phyloP scores from a whole-genome alignment of 2,329 filamentous ascomycete species.

The Alternaria panax region DNA sequence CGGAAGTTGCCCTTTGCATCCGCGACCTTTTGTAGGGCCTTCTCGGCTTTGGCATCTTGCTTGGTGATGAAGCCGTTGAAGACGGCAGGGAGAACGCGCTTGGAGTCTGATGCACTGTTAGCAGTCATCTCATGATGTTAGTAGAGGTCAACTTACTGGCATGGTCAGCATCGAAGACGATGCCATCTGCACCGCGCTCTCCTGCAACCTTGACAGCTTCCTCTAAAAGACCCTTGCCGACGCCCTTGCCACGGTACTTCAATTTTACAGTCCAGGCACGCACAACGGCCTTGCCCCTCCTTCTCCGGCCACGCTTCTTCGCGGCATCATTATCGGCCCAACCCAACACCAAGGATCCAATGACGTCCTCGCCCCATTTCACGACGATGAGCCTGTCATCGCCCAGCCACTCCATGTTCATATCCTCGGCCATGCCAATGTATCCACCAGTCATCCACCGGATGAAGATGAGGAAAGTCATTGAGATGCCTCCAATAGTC shows the following conservation, averaged over 20 bases:
- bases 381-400: constrained; percentile 64
- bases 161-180: constrained; percentile 79
- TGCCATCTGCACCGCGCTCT: constrained; percentile 71
- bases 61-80: constrained; percentile 48
- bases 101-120: constrained; percentile 40
- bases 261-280: constrained; percentile 82
- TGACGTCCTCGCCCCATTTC: constrained; percentile 71
- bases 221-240: constrained; percentile 75
- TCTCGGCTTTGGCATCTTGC: constrained; percentile 45
- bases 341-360: constrained; percentile 74
- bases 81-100: constrained; percentile 42
- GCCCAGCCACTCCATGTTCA: constrained; percentile 69
- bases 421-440: constrained; percentile 65
- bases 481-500: constrained; percentile 67
- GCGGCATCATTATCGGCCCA: constrained; percentile 62
- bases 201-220: constrained; percentile 74
- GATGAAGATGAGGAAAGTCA: constrained; percentile 68
- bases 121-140: constrained; percentile 1
- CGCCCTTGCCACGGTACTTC: constrained; percentile 72
- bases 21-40: constrained; percentile 48
- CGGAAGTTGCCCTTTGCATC: constrained; percentile 51
- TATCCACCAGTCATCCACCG: constrained; percentile 70
- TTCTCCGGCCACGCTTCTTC: constrained; percentile 55
- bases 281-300: constrained; percentile 73
- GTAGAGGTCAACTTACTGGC: constrained; percentile 65